phyloP scores from a whole-genome alignment of 495 filamentous ascomycete species.

The Penicillium desertorum region DNA sequence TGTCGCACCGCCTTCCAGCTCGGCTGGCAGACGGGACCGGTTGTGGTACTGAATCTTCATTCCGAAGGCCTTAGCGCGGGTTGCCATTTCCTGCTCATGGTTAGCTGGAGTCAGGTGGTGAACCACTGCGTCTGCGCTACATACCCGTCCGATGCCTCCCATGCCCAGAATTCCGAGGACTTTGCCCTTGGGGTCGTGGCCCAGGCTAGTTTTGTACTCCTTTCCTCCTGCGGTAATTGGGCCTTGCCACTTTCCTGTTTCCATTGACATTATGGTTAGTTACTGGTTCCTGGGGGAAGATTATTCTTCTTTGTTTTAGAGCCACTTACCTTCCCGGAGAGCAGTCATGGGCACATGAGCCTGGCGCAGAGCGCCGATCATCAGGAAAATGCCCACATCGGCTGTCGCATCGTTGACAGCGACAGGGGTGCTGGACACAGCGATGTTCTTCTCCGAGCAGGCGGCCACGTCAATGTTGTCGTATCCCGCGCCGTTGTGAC shows the following conservation, averaged over 20 bases:
- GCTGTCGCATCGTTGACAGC: constrained; percentile 72
- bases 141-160: constrained; percentile 72
- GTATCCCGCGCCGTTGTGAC: constrained; percentile 85
- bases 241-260: constrained; percentile 51
- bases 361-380: constrained; percentile 67
- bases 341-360: constrained; percentile 62
- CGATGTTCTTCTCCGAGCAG: constrained; percentile 62
- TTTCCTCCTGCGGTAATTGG: constrained; percentile 18
- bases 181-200: constrained; percentile 69
- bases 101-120: neutral
- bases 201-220: constrained; percentile 42
- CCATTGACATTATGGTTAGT: constrained; percentile 6
- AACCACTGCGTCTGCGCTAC: constrained; percentile 5
- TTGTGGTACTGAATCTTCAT: constrained; percentile 75
- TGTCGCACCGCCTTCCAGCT: constrained; percentile 56
- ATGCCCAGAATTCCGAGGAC: constrained; percentile 79
- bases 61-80: constrained; percentile 65
- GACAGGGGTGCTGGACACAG: constrained; percentile 65
- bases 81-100: constrained; percentile 58
- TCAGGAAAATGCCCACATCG: constrained; percentile 68
- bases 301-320: neutral
- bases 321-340: constrained; percentile 56
- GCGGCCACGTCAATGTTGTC: constrained; percentile 74
- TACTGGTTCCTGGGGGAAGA: neutral
- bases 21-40: constrained; percentile 53